Evolutionary conservation across 1,139 yeast species (phyloP), one percentile per base, ranked within the genome.

Genomic region (Yamadazyma spencermartinsiae): DNA sequence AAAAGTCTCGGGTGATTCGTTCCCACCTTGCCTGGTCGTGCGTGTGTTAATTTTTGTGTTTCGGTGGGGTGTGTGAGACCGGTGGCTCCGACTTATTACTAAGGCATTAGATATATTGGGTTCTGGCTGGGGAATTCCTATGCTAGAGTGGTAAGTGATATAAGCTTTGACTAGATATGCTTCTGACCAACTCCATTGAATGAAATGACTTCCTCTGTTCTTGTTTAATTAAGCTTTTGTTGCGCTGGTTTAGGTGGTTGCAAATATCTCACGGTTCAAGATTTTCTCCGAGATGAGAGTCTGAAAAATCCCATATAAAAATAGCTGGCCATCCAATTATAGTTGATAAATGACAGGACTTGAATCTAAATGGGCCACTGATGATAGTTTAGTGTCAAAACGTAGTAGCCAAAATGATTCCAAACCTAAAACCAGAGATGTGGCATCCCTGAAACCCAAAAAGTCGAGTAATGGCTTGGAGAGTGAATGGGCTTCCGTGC

Each of bases 281-380:
- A 7, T 20, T 20, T 20, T 20, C 23, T 7, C n/a, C n/a, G n/a
- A n/a, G n/a, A n/a, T n/a, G 23, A 7, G 23, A 20, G 23, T 7
- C 23, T 20, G 23, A 20, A 20, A 20, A 20, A 10, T 20, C 3
- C 6, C 24, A 10, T 20, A 10, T 10, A 20, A 20, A 7, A 7
- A 20, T 20, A 20, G 10, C 10, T 20, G 10, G n/a, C n/a, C n/a
- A 10, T 20, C 9, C 23, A 20, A 20, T 10, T 20, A 20, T 20
- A 20, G 10, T 20, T 20, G 10, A 10, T 20, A 20, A 20, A 65
- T 63, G 68, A 42, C 63, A 23, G 64, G 59, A 9, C 56, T 68
- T 36, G 68, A 59, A 12, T 68, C 74, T 4, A 60, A 55, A 48
- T 68, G 74, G 74, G 74, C 74, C 9, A 48, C 50, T 7, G 68